Evolutionary conservation across 1,139 yeast genomes (phyloP).

Genomic region (Sugiyamaella sp.): DNA sequence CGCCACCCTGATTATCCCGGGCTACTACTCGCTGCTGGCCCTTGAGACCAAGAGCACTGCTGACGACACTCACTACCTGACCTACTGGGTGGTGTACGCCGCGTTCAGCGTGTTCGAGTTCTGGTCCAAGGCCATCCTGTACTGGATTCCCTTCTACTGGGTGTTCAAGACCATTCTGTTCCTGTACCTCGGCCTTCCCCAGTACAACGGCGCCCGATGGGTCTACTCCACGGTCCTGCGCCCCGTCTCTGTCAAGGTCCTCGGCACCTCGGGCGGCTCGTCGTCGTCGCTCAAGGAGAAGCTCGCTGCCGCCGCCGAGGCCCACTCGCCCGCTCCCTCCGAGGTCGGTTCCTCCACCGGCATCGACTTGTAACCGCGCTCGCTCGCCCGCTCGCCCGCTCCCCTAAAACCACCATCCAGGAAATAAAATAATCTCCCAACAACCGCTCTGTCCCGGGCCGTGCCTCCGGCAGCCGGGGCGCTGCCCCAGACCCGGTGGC

Average conservation of each 20-base stretch:
- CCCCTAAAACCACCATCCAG: background rate
- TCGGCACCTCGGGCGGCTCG: constrained; percentile 39
- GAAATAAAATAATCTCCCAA: background rate
- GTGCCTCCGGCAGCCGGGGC: background rate
- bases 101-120: constrained; percentile 87
- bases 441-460: background rate
- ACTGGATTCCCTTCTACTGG: constrained; percentile 97
- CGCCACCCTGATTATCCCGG: constrained; percentile 90
- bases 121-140: constrained; percentile 90
- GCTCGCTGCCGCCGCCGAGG: constrained; percentile 38
- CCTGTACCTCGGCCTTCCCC: constrained; percentile 86
- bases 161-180: constrained; percentile 87
- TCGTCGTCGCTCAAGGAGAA: constrained; percentile 41
- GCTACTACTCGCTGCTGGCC: constrained; percentile 84
- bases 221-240: constrained; percentile 66
- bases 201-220: constrained; percentile 78
- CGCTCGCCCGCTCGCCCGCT: background rate
- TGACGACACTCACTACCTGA: constrained; percentile 85
- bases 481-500: background rate
- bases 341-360: constrained; percentile 37
- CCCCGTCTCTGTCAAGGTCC: constrained; percentile 70
- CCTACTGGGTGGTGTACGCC: constrained; percentile 98
- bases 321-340: constrained; percentile 24
- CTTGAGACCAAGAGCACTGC: constrained; percentile 65
- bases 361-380: constrained; percentile 35